phyloP scores from a whole-genome alignment of 2,329 filamentous ascomycete genomes.

The Fusarium caatingaense region DNA sequence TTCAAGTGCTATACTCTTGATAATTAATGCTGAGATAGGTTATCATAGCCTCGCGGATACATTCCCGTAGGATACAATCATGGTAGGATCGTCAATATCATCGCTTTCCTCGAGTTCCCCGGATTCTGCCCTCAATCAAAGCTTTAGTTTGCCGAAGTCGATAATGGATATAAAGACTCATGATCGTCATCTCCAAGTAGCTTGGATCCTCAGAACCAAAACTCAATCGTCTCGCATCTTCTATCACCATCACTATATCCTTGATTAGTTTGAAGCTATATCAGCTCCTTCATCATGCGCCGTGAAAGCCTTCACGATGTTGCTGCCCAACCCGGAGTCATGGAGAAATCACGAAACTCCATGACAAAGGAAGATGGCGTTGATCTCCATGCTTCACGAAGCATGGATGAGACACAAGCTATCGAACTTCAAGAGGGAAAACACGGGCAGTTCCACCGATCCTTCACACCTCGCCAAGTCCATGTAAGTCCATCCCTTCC shows the following conservation, averaged over 20 bases:
- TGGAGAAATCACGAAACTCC: constrained; percentile 19
- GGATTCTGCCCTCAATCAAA: not conserved
- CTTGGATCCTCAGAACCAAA: not conserved
- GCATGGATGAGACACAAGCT: constrained; percentile 15
- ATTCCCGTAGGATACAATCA: constrained; percentile 31
- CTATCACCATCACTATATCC: not conserved
- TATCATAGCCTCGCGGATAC: constrained; percentile 18
- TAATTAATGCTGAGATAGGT: not conserved
- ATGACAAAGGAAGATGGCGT: constrained; percentile 20
- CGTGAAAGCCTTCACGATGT: constrained; percentile 23
- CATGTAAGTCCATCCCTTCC: constrained; percentile 18
- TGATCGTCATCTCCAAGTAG: not conserved
- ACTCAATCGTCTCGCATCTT: not conserved
- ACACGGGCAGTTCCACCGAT: constrained; percentile 38
- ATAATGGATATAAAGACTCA: constrained; percentile 9
- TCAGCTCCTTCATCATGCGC: constrained; percentile 8
- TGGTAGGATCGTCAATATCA: not conserved
- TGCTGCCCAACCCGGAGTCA: constrained; percentile 2
- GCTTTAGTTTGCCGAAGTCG: not conserved
- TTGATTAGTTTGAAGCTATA: not conserved
- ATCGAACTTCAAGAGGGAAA: constrained; percentile 21
- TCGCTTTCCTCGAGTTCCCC: not conserved
- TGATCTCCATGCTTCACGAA: constrained; percentile 6
- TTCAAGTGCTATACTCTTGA: not conserved
- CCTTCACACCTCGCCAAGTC: constrained; percentile 36